Evolutionary conservation across 2,329 filamentous ascomycete genomes (phyloP), one percentile per base, ranked within the genome.

Genomic region (Paracamarosporium sp.): DNA sequence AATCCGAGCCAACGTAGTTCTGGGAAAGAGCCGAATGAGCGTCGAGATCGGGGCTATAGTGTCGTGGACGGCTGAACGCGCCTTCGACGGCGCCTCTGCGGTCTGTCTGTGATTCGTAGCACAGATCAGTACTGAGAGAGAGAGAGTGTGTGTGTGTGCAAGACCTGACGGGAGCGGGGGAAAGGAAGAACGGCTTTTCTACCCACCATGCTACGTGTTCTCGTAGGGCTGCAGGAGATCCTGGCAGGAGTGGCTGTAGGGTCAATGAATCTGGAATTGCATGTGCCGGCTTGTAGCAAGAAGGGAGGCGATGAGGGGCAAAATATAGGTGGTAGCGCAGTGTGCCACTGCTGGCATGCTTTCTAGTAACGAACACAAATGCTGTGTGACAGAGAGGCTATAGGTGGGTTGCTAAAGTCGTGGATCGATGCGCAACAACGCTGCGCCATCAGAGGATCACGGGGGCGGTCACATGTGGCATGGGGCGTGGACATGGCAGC

Each of bases 181-280:
- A 35, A 45, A 55, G 50, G 48, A 61, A 48, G 44, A 47, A 50
- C 62, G 65, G 64, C 59, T 65, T 63, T 67, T 70, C 67, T 69
- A 75, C 74, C 62, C 70, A 77, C 74, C 74, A 77, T 77, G 66
- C 66, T 73, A 73, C 64, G 69, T 70, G 60, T 62, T 40, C 55
- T 63, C 56, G 61, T 63, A 66, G 58, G 61, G 64, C 57, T 64
- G 58, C 56, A 56, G 64, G 56, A 62, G 48, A 63, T 52, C 62
- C 63, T 66, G 60, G 65, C 62, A 57, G 59, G 61, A 57, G 62
- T 59, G 62, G 68, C 66, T 69, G 62, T 63, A 66, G 59, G 55
- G 62, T 75, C 65, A 75, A 63, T 76, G 71, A 48, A 71, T 74
- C 53, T 75, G 71, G 61, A 72, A 70, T 56, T 70, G 66, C 28